Conservation (phyloP, 2,329 filamentous ascomycete genomes). For the Magnaporthiopsis poae region DNA sequence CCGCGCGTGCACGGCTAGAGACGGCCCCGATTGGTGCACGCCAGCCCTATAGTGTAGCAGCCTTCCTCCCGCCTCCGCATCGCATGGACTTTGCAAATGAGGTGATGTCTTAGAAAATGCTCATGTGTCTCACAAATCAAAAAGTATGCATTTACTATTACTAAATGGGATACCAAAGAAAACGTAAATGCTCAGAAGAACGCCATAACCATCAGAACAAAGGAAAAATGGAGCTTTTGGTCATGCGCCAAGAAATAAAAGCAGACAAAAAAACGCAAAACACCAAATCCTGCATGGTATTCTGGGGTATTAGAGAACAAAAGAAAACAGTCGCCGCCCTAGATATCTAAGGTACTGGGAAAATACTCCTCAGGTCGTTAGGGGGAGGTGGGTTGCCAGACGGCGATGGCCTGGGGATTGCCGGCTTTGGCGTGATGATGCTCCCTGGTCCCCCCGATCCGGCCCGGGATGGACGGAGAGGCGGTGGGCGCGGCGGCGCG, state of each 20-base stretch:
- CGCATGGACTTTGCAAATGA: too few relatives aligned
- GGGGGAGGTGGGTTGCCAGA: not conserved
- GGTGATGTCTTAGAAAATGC: too few relatives aligned
- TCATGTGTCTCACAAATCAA: not conserved
- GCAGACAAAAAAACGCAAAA: too few relatives aligned
- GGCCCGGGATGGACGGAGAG: not conserved
- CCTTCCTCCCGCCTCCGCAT: too few relatives aligned
- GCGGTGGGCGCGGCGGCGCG: not conserved
- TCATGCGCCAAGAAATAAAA: not conserved
- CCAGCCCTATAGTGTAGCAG: too few relatives aligned
- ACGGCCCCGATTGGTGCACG: not conserved
- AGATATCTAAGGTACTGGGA: not conserved
- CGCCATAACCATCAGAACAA: not conserved
- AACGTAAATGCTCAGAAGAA: not conserved
- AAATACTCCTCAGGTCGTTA: not conserved
- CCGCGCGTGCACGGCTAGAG: not conserved
- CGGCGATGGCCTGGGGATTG: not conserved
- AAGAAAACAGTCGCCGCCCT: not conserved
- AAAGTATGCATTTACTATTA: not conserved
- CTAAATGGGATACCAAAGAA: not conserved
- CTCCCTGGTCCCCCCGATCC: not conserved
- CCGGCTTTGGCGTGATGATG: not conserved
- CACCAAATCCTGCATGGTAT: not conserved
- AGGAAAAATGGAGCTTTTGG: constrained; percentile 1
- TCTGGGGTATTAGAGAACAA: not conserved